Base-by-base conservation (phyloP, 768 basidiomycete species). In the Hemileccinum rubropunctum region DNA sequence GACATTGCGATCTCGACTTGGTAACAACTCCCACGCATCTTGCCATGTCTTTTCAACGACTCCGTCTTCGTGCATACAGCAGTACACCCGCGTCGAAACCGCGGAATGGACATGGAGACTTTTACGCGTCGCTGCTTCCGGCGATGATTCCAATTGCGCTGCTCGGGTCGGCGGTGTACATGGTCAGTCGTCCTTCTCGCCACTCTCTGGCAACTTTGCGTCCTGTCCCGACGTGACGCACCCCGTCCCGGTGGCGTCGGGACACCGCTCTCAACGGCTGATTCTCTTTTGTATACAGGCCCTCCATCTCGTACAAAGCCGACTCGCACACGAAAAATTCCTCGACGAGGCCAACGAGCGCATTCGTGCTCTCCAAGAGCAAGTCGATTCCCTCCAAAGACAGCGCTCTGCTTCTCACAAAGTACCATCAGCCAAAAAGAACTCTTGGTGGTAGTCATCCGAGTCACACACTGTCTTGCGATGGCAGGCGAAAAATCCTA, bases 121-220 rank as follows among this genome's bases (percentile, higher is more conserved):
- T 85, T 76, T 92, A 92, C 66, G 72, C 80, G 38, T 76, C 81
- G 45, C 75, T 84, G 42, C 68, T 86, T 34, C 90, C 90, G 23
- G 80, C 80, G 28, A 91, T 91, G 87, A 69, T 91, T 42, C 90
- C 89, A 9, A 72, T 92, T 46, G 82, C 83, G 45, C 71, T 92
- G 45, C 74, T 92, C 12, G 90, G 88, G 15, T 89, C 88, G 45
- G 86, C 83, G 9, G 77, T 91, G 48, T 91, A 89, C 69, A 73
- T 89, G 58, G 89, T 88, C 62, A 50, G 78, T 54, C 27, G 30
- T 23, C 21, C 38, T 12, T 30, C 28, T 30, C 9, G 11, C 9
- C 27, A 28, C 34, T n/a, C n/a, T n/a, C n/a, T n/a, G n/a, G n/a
- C n/a, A n/a, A n/a, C n/a, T n/a, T n/a, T n/a, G n/a, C n/a, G n/a